A percentile compares a stretch with the other conserved stretches of the same genome.
Evolutionary conservation across 345 rosid genomes (phyloP).

Genomic region (Eucalyptus cloeziana): DNA sequence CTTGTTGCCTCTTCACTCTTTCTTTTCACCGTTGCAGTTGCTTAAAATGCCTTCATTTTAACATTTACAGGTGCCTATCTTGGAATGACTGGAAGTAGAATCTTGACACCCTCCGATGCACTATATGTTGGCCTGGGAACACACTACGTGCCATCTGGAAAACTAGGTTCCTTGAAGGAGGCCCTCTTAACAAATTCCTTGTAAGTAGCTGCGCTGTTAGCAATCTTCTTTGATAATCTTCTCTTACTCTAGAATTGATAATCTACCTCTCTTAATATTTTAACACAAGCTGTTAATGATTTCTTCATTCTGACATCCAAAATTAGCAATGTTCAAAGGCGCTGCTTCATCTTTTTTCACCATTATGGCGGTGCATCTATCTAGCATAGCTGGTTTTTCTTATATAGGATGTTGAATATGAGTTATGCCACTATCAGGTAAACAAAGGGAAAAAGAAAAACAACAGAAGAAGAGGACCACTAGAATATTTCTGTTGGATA

Average conservation of each 20-base stretch:
- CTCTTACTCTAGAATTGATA: neutral
- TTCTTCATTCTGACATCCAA: neutral
- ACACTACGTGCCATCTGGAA: conserved; percentile 71
- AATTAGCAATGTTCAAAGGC: neutral
- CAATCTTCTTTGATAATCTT: neutral
- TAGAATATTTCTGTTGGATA: neutral
- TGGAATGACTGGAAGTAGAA: conserved; percentile 84
- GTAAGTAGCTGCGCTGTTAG: conserved; percentile 14
- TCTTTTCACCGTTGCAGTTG: neutral
- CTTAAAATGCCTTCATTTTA: neutral
- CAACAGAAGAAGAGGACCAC: neutral
- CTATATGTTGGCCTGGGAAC: conserved; percentile 77
- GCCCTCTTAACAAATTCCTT: conserved; percentile 48
- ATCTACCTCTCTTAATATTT: neutral
- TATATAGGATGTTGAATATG: neutral
- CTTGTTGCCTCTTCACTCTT: neutral
- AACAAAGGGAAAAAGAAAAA: neutral
- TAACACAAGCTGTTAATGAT: neutral
- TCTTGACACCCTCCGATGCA: conserved; percentile 81
- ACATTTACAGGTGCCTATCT: conserved; percentile 67
- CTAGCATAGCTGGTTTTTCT: neutral
- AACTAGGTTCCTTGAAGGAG: conserved; percentile 52
- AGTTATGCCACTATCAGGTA: neutral
- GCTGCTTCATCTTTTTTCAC: neutral
- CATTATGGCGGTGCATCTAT: neutral